Conservation (phyloP, 2,329 filamentous ascomycete genomes). For the Neobulgaria alba region DNA sequence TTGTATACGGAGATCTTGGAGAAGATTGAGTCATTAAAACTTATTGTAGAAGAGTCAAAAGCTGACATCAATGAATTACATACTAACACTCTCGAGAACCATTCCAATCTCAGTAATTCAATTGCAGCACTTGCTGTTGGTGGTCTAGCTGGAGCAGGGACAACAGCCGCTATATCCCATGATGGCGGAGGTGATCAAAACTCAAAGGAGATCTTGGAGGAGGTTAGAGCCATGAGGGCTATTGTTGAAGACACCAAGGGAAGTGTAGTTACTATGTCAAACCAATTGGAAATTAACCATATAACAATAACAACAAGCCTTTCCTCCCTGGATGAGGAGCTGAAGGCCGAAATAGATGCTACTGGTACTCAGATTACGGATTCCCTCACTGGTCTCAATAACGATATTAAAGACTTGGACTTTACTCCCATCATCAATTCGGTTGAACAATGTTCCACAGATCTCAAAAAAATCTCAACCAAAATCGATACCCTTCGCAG, state of each 20-base stretch:
- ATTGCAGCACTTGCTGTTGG: constrained; percentile 18
- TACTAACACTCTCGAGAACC: constrained; percentile 15
- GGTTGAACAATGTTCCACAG: constrained; percentile 4
- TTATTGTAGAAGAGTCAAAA: constrained; percentile 19
- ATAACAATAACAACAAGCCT: constrained; percentile 21
- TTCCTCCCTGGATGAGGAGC: constrained; percentile 17
- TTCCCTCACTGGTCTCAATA: constrained; percentile 10
- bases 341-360: constrained; percentile 23
- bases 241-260: constrained; percentile 13
- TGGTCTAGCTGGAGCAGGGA: constrained; percentile 17
- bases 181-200: constrained; percentile 6
- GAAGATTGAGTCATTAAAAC: constrained; percentile 19
- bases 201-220: constrained; percentile 12
- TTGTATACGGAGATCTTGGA: constrained; percentile 14
- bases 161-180: constrained; percentile 5
- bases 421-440: constrained; percentile 4
- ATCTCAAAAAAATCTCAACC: constrained; percentile 8
- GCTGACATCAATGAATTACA: constrained; percentile 20
- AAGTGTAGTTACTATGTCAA: constrained; percentile 8
- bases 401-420: constrained; percentile 9
- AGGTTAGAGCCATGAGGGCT: constrained; percentile 16
- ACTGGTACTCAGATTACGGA: constrained; percentile 17
- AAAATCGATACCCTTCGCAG: constrained; percentile 7
- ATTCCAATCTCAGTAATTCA: constrained; percentile 17
- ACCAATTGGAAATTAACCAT: constrained; percentile 22